phyloP scores from a whole-genome alignment of 768 basidiomycete species.

The Pseudohyphozyma bogoriensis region DNA sequence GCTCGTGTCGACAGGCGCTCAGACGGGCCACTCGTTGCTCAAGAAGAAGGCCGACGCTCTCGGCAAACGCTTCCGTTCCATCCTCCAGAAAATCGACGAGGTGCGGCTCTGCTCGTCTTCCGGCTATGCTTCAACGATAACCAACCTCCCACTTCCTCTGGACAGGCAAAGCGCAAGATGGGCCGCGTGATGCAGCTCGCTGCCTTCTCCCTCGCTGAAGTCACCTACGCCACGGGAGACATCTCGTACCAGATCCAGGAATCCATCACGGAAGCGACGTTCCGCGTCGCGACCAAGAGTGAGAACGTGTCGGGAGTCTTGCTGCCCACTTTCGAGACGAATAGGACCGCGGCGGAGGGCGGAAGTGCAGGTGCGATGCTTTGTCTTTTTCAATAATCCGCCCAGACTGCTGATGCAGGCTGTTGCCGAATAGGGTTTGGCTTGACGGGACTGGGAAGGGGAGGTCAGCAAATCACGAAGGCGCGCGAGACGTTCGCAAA shows the following conservation, averaged over 20 bases:
- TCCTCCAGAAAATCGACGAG: slow-evolving; percentile 95
- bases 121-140: neutral
- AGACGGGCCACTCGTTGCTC: slow-evolving; percentile 74
- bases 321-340: slow-evolving; percentile 86
- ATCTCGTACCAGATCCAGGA: slow-evolving; percentile 98
- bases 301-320: slow-evolving; percentile 98
- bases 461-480: slow-evolving; percentile 88
- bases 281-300: slow-evolving; percentile 86
- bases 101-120: slow-evolving; percentile 43
- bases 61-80: slow-evolving; percentile 72
- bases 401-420: neutral
- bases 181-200: slow-evolving; percentile 97
- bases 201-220: slow-evolving; percentile 97
- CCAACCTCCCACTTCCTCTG: neutral
- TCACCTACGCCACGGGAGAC: slow-evolving; percentile 88
- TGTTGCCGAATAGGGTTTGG: slow-evolving; percentile 62
- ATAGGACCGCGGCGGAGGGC: slow-evolving; percentile 45
- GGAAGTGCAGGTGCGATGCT: slow-evolving; percentile 56
- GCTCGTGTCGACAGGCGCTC: slow-evolving; percentile 18
- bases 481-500: slow-evolving; percentile 98
- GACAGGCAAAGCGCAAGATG: slow-evolving; percentile 95
- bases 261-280: slow-evolving; percentile 78
- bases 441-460: slow-evolving; percentile 88
- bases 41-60: slow-evolving; percentile 98
- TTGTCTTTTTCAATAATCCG: neutral